Conservation (phyloP, 2,329 filamentous ascomycete genomes). For the Biscogniauxia sp. region DNA sequence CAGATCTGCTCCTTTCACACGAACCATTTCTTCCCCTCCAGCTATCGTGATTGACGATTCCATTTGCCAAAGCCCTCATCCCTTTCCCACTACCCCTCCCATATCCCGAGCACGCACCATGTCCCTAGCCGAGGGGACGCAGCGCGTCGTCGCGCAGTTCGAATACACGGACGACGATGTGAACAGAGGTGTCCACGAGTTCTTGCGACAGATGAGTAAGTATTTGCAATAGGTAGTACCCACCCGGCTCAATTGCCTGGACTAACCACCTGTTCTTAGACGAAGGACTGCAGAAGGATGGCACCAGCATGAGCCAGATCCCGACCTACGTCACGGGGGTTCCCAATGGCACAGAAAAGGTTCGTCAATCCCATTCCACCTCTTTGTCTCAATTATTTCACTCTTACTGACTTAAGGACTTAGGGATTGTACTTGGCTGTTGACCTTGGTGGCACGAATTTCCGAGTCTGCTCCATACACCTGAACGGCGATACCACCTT, state of each 20-base stretch:
- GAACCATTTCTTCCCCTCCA: constrained; percentile 41
- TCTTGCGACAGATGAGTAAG: constrained; percentile 78
- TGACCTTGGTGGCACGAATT: constrained; percentile 97
- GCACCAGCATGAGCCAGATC: constrained; percentile 87
- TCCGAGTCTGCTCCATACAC: constrained; percentile 92
- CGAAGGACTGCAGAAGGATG: constrained; percentile 76
- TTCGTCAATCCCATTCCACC: constrained; percentile 36
- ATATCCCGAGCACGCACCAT: constrained; percentile 58
- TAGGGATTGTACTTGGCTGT: constrained; percentile 94
- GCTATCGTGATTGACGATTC: constrained; percentile 41
- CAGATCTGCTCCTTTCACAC: constrained; percentile 34
- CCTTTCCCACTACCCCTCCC: constrained; percentile 54
- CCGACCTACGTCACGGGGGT: constrained; percentile 95
- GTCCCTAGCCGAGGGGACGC: constrained; percentile 67
- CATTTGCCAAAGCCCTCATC: constrained; percentile 53
- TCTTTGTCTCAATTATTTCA: neutral
- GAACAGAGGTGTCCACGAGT: constrained; percentile 79
- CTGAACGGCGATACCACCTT: constrained; percentile 95
- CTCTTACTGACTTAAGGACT: constrained; percentile 5
- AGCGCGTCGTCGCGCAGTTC: constrained; percentile 79
- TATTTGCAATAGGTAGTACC: constrained; percentile 10
- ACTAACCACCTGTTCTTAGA: constrained; percentile 46
- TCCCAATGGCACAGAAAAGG: constrained; percentile 97
- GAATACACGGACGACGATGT: constrained; percentile 77
- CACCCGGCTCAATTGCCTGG: neutral